These are phyloP conservation scores for Chlorella sp. DNA, from an alignment of 139 green algal genomes.

Conservation along the genomic window DNA sequence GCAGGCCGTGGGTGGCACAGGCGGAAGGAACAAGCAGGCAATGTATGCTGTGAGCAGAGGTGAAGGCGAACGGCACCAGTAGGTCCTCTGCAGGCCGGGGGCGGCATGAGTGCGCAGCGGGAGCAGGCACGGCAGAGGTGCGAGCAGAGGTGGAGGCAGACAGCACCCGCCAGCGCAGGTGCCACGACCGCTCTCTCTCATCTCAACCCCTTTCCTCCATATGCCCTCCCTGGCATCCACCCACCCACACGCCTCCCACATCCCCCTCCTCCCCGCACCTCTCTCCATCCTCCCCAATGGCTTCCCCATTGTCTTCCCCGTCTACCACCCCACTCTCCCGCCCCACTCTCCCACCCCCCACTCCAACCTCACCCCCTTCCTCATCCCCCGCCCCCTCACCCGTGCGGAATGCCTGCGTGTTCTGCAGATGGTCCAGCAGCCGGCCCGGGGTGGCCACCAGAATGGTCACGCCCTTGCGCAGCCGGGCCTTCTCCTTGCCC, in stretches of 20 bases:
- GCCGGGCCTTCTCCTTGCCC: conserved; percentile 92
- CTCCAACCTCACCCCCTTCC: neutral
- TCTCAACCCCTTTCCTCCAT: too few relatives aligned
- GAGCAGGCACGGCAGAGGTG: neutral
- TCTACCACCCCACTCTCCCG: neutral
- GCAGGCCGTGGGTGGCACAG: neutral
- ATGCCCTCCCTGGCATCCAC: too few relatives aligned
- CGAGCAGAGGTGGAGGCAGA: neutral
- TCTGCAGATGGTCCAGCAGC: conserved; percentile 93
- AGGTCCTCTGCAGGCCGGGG: too few relatives aligned
- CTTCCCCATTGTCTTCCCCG: neutral
- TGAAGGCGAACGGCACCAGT: neutral
- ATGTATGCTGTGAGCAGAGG: neutral
- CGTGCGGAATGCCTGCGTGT: conserved; percentile 6
- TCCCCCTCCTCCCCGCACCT: too few relatives aligned
- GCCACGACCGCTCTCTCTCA: too few relatives aligned
- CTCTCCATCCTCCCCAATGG: neutral
- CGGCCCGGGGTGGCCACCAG: conserved; percentile 89
- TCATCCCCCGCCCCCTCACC: neutral
- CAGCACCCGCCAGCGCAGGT: too few relatives aligned
- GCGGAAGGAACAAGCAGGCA: neutral
- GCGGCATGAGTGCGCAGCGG: neutral
- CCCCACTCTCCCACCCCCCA: too few relatives aligned
- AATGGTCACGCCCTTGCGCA: conserved; percentile 91
- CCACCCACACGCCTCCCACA: too few relatives aligned